A percentile compares a stretch with the other conserved stretches of the same genome.
These are phyloP conservation scores for Globisporangium megalacanthum DNA, from an alignment of 352 stramenopile species.

Conservation along the genomic window DNA sequence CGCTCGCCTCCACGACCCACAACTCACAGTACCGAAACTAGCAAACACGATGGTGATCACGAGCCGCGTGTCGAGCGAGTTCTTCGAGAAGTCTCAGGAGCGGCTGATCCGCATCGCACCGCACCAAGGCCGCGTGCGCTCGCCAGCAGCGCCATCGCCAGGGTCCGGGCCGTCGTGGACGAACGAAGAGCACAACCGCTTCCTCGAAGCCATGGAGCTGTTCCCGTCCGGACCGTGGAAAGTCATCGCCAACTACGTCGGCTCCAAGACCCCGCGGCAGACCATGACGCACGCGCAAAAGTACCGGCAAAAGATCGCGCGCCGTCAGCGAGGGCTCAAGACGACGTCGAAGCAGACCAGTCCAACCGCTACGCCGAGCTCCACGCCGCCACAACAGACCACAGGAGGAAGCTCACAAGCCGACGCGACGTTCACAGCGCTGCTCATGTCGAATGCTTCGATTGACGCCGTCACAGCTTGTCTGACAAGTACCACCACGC, in stretches of 20 bases:
- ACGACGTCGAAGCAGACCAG: constrained; percentile 9
- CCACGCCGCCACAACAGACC: background rate
- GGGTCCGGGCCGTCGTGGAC: constrained; percentile 14
- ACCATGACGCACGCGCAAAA: constrained; percentile 28
- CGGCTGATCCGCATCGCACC: constrained; percentile 18
- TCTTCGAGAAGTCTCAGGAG: constrained; percentile 13
- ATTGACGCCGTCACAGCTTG: background rate
- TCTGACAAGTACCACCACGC: background rate
- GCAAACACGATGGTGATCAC: constrained; percentile 12
- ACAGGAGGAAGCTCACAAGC: background rate
- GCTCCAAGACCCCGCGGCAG: constrained; percentile 18
- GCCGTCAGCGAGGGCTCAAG: constrained; percentile 16
- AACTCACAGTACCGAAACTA: background rate
- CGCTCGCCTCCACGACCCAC: too few relatives aligned
- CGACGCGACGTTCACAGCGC: background rate
- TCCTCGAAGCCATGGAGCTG: constrained; percentile 23
- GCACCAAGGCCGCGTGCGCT: constrained; percentile 7
- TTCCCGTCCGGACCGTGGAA: constrained; percentile 23
- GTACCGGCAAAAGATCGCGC: constrained; percentile 23
- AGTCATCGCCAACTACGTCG: constrained; percentile 21
- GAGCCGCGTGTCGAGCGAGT: constrained; percentile 14
- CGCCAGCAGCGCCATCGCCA: background rate
- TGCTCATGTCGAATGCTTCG: background rate
- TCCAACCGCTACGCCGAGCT: background rate
- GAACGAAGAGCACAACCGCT: constrained; percentile 20